Evolutionary conservation across 164 flowering plant genomes (phyloP), one percentile per base, ranked within the genome.

Genomic region (Annona cherimola): DNA sequence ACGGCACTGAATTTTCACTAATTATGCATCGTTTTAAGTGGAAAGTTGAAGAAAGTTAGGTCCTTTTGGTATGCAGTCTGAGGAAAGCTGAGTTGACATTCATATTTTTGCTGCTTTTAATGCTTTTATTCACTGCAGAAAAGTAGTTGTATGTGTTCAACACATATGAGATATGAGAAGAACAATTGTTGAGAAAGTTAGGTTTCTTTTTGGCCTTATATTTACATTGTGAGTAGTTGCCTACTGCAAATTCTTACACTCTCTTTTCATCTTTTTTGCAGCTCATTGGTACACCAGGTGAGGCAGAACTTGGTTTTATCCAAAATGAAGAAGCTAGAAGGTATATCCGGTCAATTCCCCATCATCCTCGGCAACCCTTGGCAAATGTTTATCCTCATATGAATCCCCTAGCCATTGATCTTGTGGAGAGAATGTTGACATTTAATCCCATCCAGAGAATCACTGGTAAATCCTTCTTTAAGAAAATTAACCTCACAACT

Each of bases 201-300:
- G 19, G 4, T 5, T 39, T 12, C 42, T 6, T 64, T 63, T 41
- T 40, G 18, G 14, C 41, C 63, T 69, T 41, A 14, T 64, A 11
- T 16, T 68, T 8, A n/a, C 5, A 19, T 45, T 44, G 0, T 66
- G 20, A 67, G 42, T 68, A 54, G 26, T 43, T 26, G 26, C 44
- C 39, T 73, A 63, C 57, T 74, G 3, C n/a, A 5, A 45, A 64
- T 66, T 18, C 74, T 74, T 61, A 73, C 50, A n/a, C 66, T 41
- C 45, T 42, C 46, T 74, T 69, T 43, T 66, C 63, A 50, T 18
- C 45, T 14, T 73, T 73, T 69, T 26, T 64, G 11, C 64, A 94
- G 99, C 92, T 94, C 64, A 87, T 94, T 69, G 99, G 99, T 41
- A 86, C 98, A 69, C 99, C 99, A 3, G 80, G 80, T n/a, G 97